phyloP scores from a whole-genome alignment of 495 filamentous ascomycete genomes.

The Penicillium canescens region DNA sequence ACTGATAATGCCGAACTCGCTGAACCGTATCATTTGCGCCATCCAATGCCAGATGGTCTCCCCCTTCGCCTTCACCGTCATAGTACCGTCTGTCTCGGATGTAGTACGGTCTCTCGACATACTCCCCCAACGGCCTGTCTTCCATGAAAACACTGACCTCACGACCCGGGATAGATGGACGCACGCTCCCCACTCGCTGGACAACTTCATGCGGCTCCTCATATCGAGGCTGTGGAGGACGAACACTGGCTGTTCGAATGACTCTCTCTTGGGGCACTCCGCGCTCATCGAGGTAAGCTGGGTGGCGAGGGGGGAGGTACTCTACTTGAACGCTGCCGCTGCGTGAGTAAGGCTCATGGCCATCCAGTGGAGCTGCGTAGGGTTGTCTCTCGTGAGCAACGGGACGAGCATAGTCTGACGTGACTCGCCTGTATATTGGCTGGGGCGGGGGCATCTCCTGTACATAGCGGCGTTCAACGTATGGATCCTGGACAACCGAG shows the following conservation, averaged over 20 bases:
- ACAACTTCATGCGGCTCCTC: conserved; percentile 49
- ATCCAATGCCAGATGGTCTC: conserved; percentile 31
- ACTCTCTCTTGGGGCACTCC: conserved; percentile 53
- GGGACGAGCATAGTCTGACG: conserved; percentile 41
- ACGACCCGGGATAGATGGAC: conserved; percentile 38
- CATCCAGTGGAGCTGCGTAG: conserved; percentile 33
- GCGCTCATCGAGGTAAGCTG: conserved; percentile 42
- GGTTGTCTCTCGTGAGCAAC: conserved; percentile 30
- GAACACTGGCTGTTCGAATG: conserved; percentile 58
- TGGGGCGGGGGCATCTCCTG: conserved; percentile 47
- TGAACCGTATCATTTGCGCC: conserved; percentile 29
- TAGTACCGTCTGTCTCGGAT: conserved; percentile 42
- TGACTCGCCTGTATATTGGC: conserved; percentile 40
- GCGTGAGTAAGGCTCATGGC: conserved; percentile 37
- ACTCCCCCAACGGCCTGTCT: conserved; percentile 40
- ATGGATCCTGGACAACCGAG: conserved; percentile 44
- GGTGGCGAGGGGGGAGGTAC: conserved; percentile 38
- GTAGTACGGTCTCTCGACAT: conserved; percentile 45
- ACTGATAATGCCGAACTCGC: conserved; percentile 32
- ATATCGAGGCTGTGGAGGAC: conserved; percentile 56
- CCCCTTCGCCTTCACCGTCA: conserved; percentile 36
- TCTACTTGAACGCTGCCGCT: conserved; percentile 45
- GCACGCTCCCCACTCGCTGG: conserved; percentile 52
- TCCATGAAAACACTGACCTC: conserved; percentile 44
- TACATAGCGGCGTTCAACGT: conserved; percentile 45